phyloP scores from a whole-genome alignment of 345 rosid species.

The Bretschneidera sinensis region DNA sequence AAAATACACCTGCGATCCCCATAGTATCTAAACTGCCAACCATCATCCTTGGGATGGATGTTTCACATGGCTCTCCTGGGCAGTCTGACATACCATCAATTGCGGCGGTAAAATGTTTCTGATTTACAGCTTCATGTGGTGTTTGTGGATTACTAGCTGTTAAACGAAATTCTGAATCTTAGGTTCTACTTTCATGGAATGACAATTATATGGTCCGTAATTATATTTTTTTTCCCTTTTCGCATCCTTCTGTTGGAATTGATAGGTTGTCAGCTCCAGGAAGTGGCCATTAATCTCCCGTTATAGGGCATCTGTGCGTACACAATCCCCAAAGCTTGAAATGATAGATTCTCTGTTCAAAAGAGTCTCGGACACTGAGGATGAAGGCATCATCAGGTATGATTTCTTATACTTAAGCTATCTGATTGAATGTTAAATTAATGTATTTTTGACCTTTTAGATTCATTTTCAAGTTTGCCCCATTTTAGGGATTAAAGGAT shows the following conservation, averaged over 20 bases:
- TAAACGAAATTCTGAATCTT: no score
- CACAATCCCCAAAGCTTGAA: slow-evolving; percentile 80
- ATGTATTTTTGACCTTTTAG: no score
- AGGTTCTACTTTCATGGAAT: background rate
- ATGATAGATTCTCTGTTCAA: slow-evolving; percentile 82
- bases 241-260: slow-evolving; percentile 3
- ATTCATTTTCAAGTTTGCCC: no score
- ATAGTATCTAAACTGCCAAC: slow-evolving; percentile 69
- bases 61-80: slow-evolving; percentile 95
- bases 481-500: no score
- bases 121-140: slow-evolving; percentile 4
- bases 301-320: slow-evolving; percentile 81
- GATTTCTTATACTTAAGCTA: background rate
- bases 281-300: slow-evolving; percentile 85
- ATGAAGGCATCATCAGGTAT: slow-evolving; percentile 72
- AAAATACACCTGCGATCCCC: slow-evolving; percentile 64
- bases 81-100: slow-evolving; percentile 76
- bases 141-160: background rate
- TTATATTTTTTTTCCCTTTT: background rate
- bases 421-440: no score
- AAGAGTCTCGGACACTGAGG: slow-evolving; percentile 41
- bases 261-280: slow-evolving; percentile 73
- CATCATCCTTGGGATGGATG: slow-evolving; percentile 93
- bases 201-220: background rate
- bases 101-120: slow-evolving; percentile 62